Evolutionary conservation across 108 stramenopile genomes (phyloP), one percentile per base, ranked within the genome.

Genomic region (Skeletonema marinoi): DNA sequence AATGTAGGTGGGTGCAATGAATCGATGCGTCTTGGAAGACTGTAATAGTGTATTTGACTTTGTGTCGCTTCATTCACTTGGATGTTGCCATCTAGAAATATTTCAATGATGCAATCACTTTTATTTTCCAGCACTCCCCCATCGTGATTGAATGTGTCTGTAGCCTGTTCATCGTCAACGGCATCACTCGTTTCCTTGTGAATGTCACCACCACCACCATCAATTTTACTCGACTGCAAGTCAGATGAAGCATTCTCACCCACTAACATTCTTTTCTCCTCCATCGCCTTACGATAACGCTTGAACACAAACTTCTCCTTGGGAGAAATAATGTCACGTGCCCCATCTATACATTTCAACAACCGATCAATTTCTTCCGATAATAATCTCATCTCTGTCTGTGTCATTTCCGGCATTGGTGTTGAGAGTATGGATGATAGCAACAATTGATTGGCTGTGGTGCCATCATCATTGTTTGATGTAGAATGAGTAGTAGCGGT

Each of bases 281-380:
- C 82, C 75, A 85, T 77, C 4, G 75, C 75, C 61, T 13, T 32
- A 4, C 80, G 58, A 77, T 85, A 81, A 1, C 84, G 51, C 21
- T 50, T 35, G 64, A 85, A 85, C 13, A 80, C 63, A 70, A 85
- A 85, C 56, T 81, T 85, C 21, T 81, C 84, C 58, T 73, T 85
- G 29, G 84, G 84, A 72, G 46, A 77, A 54, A 85, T 77, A 33
- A 76, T 68, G 9, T 68, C 70, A 17, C 71, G 25, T n/a, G 65
- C 75, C 17, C 69, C 71, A 62, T 85, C 84, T 0, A 81, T 66
- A 2, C 32, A 29, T 33, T 81, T 75, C 65, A 81, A 46, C 41
- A 81, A 71, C 17, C 38, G 36, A 13, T 74, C 54, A 6, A 81
- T 74, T 39, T 81, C 80, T 33, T 63, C 44, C 5, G 80, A 75